These are phyloP conservation scores for Arthrobotrys conoides DNA, from an alignment of 2,329 filamentous ascomycete species.

Conservation along the genomic window DNA sequence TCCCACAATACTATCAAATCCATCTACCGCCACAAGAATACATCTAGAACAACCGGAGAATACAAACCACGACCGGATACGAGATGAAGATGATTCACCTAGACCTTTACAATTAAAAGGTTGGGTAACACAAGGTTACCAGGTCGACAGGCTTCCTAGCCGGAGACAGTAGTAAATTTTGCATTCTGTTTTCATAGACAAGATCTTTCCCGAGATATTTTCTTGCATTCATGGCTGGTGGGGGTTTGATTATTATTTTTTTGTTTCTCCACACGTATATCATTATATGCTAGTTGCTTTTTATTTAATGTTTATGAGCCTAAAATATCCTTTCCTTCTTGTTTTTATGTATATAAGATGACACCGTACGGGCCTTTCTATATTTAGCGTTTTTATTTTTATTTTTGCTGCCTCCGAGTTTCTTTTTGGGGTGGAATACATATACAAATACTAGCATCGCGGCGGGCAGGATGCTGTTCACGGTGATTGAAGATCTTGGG, in stretches of 20 bases:
- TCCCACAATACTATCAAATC: constrained; percentile 27
- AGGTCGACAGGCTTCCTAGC: constrained; percentile 24
- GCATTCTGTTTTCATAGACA: constrained; percentile 3
- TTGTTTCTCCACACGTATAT: neutral
- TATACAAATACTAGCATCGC: neutral
- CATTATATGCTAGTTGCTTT: neutral
- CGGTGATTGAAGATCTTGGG: too few species aligned
- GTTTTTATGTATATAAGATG: constrained; percentile 12
- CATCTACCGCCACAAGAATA: constrained; percentile 5
- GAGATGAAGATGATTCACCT: constrained; percentile 7
- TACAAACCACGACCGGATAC: constrained; percentile 56
- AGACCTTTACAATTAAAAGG: constrained; percentile 47
- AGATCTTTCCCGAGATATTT: neutral
- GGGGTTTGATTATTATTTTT: neutral
- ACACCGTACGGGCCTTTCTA: neutral
- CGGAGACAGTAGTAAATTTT: constrained; percentile 13
- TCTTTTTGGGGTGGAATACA: neutral
- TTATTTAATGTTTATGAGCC: constrained; percentile 3
- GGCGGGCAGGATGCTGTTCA: neutral
- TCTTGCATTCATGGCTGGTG: constrained; percentile 1
- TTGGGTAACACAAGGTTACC: constrained; percentile 53
- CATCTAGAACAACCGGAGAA: constrained; percentile 30
- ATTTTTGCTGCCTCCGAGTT: too few species aligned
- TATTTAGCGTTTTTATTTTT: constrained; percentile 2
- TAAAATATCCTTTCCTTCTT: neutral